phyloP scores from a whole-genome alignment of 73 alveolate species.

The Stentor coeruleus region DNA sequence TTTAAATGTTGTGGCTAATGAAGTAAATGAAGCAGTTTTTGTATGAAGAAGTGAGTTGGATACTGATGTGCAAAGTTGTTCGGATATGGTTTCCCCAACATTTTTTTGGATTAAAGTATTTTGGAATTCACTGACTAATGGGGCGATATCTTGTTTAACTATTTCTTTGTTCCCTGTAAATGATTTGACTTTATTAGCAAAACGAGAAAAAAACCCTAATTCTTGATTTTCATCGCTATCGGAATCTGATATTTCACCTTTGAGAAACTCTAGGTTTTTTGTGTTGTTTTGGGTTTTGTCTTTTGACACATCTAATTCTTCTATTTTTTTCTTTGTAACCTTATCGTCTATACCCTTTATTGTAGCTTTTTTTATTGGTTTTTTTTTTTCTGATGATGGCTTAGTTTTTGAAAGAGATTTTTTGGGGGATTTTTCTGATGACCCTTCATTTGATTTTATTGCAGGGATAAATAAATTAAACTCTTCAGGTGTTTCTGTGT shows the following conservation, averaged over 20 bases:
- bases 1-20: conserved; percentile 82
- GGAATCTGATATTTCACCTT: conserved; percentile 53
- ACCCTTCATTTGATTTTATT: not conserved
- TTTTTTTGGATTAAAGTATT: conserved; percentile 83
- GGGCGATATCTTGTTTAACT: conserved; percentile 88
- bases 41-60: conserved; percentile 74
- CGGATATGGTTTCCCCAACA: conserved; percentile 93
- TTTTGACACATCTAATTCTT: conserved; percentile 37
- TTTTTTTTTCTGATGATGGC: not conserved
- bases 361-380: conserved; percentile 22
- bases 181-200: conserved; percentile 56
- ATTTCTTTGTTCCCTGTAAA: conserved; percentile 67
- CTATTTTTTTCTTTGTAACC: conserved; percentile 41
- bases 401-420: not conserved
- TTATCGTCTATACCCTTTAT: conserved; percentile 41
- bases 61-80: conserved; percentile 77
- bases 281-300: conserved; percentile 23
- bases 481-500: conserved; percentile 29
- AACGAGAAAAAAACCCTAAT: conserved; percentile 51
- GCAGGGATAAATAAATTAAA: not conserved
- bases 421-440: not conserved
- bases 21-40: conserved; percentile 89
- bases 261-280: conserved; percentile 23
- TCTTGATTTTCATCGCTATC: conserved; percentile 59
- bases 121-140: conserved; percentile 81